Percentiles rank a stretch among this genome's conserved stretches.
These are phyloP conservation scores for Fraxinus platypoda DNA, from an alignment of 305 asterid genomes.

Conservation along the genomic window DNA sequence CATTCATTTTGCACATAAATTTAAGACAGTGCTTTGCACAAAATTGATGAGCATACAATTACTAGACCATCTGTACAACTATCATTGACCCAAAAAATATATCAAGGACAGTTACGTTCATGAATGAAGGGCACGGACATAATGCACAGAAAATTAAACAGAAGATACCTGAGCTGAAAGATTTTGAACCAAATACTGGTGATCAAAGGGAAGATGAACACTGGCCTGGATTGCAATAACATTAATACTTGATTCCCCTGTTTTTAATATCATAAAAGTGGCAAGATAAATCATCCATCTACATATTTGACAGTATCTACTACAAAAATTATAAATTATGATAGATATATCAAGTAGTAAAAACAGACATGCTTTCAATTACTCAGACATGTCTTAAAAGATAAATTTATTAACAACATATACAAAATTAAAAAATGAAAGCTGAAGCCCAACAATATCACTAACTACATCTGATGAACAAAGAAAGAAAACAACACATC, in stretches of 20 bases:
- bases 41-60: neutral
- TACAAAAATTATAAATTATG: neutral
- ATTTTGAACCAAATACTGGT: constrained; percentile 78
- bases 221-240: constrained; percentile 83
- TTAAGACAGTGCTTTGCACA: constrained; percentile 1
- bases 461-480: neutral
- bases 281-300: constrained; percentile 22
- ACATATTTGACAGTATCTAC: neutral
- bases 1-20: neutral
- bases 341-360: neutral
- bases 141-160: constrained; percentile 16
- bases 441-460: neutral
- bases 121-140: constrained; percentile 9
- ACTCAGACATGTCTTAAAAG: neutral
- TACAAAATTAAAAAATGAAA: constrained; percentile 7
- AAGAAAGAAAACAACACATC: neutral
- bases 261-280: constrained; percentile 16
- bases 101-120: neutral
- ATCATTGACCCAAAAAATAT: neutral
- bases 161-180: constrained; percentile 72
- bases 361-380: neutral
- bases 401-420: neutral
- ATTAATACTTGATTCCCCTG: constrained; percentile 71
- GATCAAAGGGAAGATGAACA: constrained; percentile 81
- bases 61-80: neutral